Evolutionary conservation across 2,329 filamentous ascomycete genomes (phyloP).

Genomic region (Juglanconis oblonga): DNA sequence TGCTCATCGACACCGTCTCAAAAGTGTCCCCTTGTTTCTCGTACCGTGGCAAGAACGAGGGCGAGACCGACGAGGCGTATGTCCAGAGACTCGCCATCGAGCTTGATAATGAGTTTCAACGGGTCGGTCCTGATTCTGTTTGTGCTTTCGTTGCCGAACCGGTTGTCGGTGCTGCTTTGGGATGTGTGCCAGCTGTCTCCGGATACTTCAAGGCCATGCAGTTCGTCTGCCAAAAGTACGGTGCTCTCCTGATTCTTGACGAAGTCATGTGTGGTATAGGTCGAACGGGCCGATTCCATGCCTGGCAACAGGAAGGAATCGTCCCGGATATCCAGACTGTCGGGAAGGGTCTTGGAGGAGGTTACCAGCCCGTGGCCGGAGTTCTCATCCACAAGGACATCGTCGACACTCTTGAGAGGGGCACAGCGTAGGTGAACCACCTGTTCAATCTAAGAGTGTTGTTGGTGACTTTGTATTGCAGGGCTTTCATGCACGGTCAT

Average conservation of each 20-base stretch:
- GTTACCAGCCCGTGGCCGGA: slow-evolving; percentile 59
- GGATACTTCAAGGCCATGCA: slow-evolving; percentile 56
- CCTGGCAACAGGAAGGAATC: slow-evolving; percentile 60
- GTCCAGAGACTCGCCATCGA: slow-evolving; percentile 59
- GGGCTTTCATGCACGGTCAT: slow-evolving; percentile 57
- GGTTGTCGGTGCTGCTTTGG: slow-evolving; percentile 64
- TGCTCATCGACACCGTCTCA: slow-evolving; percentile 55
- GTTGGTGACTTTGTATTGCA: slow-evolving; percentile 21
- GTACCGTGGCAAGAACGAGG: slow-evolving; percentile 53
- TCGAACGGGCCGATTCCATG: slow-evolving; percentile 58
- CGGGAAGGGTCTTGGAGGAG: slow-evolving; percentile 61
- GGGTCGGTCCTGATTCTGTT: slow-evolving; percentile 62
- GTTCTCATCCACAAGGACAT: slow-evolving; percentile 52
- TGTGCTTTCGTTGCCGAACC: slow-evolving; percentile 73
- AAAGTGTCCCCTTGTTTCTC: slow-evolving; percentile 65
- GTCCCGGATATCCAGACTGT: slow-evolving; percentile 60
- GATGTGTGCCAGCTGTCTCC: slow-evolving; percentile 46
- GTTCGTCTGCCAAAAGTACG: slow-evolving; percentile 52
- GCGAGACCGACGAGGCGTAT: slow-evolving; percentile 58
- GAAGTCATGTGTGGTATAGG: slow-evolving; percentile 70
- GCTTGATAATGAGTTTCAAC: slow-evolving; percentile 64
- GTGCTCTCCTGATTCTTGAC: slow-evolving; percentile 54
- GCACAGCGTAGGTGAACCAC: slow-evolving; percentile 30
- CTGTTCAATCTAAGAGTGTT: not conserved
- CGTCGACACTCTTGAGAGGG: slow-evolving; percentile 42